phyloP scores from a whole-genome alignment of 768 basidiomycete genomes.

The Lactarius pseudohatsudake region DNA sequence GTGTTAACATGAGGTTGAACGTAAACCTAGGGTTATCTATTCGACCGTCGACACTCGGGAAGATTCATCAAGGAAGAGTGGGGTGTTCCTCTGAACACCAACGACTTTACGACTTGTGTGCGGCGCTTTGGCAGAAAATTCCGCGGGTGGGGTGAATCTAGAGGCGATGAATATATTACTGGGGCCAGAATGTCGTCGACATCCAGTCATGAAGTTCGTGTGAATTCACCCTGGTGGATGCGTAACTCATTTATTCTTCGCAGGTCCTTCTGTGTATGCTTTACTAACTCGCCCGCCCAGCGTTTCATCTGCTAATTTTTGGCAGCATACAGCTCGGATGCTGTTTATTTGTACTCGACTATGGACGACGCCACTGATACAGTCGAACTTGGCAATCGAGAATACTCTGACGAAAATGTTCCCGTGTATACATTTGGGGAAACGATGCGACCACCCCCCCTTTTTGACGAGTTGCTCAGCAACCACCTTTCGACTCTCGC shows the following conservation, averaged over 20 bases:
- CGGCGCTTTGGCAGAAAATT: slow-evolving; percentile 65
- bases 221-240: slow-evolving; percentile 12
- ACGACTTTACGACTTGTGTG: slow-evolving; percentile 72
- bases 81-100: slow-evolving; percentile 55
- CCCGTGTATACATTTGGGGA: background rate
- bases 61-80: slow-evolving; percentile 64
- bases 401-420: slow-evolving; percentile 26
- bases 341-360: slow-evolving; percentile 72
- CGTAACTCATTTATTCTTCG: slow-evolving; percentile 25
- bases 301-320: background rate
- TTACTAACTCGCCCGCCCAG: background rate
- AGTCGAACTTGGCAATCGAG: slow-evolving; percentile 25
- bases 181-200: slow-evolving; percentile 67
- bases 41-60: slow-evolving; percentile 74
- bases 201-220: slow-evolving; percentile 72
- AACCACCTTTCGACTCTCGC: slow-evolving; percentile 1
- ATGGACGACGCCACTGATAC: slow-evolving; percentile 52
- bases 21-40: slow-evolving; percentile 65
- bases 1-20: slow-evolving; percentile 24
- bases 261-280: slow-evolving; percentile 66
- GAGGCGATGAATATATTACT: slow-evolving; percentile 62
- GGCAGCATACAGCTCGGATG: slow-evolving; percentile 71
- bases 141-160: slow-evolving; percentile 38
- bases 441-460: background rate
- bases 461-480: background rate